Evolutionary conservation across 192 early-diverging fungal species (phyloP), one percentile per base, ranked within the genome.

Genomic region (Anaeromyces robustus): DNA sequence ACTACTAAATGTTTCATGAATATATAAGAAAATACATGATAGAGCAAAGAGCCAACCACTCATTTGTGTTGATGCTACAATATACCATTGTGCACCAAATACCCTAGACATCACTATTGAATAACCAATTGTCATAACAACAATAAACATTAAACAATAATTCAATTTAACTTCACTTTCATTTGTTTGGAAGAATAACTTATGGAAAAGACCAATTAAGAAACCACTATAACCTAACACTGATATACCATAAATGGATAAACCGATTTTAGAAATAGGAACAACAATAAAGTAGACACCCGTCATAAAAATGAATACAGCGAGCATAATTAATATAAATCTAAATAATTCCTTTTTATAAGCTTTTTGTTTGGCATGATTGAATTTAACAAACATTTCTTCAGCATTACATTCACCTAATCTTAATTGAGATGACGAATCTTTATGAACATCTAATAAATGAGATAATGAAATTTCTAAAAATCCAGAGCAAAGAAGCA

Each of bases 31-130:
- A 26, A 88, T 30, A 22, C 83, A 85, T 9, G 41, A 77, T 22
- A 86, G 19, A 5, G 85, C 86, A 86, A 87, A 87, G 12, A 86
- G 29, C 86, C 86, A 86, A 17, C 85, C 85, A 68, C 81, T 83
- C 28, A 87, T 37, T 18, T 59, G 79, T 13, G 80, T 81, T 18
- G 85, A 39, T 12, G 29, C n/a, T 4, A 78, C 79, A 32, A 52
- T 77, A 41, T 81, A 68, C 52, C 52, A 68, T 68, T 68, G 52
- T 2, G 52, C 80, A 43, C 79, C 81, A 28, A 79, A 84, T 30
- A 88, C n/a, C 16, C 41, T 11, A 17, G 86, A 32, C 78, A 84
- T 29, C 4, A 80, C 80, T 0, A 31, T 30, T 9, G 79, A 78
- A 34, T 68, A 77, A 19, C 22, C 85, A 13, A 88, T 30, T 19